Base-by-base conservation (phyloP, 2,329 filamentous ascomycete species). In the Thermothelomyces thermophilus region DNA sequence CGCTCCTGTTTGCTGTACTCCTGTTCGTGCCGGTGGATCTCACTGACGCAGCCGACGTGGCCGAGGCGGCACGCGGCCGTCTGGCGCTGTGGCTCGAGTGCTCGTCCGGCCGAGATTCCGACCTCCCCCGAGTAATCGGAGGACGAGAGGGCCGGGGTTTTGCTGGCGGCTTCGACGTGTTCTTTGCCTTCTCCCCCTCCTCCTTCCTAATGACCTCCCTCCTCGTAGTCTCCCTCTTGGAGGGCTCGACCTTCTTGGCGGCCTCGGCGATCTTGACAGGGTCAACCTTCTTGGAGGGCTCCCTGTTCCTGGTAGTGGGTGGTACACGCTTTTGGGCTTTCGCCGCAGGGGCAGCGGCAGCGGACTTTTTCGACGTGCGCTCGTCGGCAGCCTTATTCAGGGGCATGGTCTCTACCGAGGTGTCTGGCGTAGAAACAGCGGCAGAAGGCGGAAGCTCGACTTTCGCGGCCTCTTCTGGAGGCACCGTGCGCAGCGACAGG, bases 401-500 rank as follows among this genome's bases (percentile, higher is more conserved):
- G 2, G 41, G 43, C 3, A 50, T 39, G 39, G 45, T 56, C 14
- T 49, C 50, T n/a, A 51, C 34, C 7, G 50, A 56, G 16, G 47
- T 43, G 19, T 56, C 54, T 5, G 54, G 54, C 17, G 54, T 54
- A n/a, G 54, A 24, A 55, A 56, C 35, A 46, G 46, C 50, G 11
- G 55, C 58, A 5, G 60, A 56, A 2, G 49, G 37, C 0, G 60
- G 56, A 3, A 53, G 55, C 3, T 54, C 42, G 16, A 52, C 45
- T 9, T 53, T 36, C 7, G 49, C 58, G 11, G 53, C 50, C 34
- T 56, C 54, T 30, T 56, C 55, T 3, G 55, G 55, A 5, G 50
- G 55, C 1, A 59, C 58, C 14, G 59, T 47, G 3, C 56, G 51
- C 14, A 56, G 31, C 7, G 56, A 58, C 19, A 56, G 49, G 3